These are phyloP conservation scores for Cadophora gregata DNA, from an alignment of 2,329 filamentous ascomycete genomes.

Conservation along the genomic window DNA sequence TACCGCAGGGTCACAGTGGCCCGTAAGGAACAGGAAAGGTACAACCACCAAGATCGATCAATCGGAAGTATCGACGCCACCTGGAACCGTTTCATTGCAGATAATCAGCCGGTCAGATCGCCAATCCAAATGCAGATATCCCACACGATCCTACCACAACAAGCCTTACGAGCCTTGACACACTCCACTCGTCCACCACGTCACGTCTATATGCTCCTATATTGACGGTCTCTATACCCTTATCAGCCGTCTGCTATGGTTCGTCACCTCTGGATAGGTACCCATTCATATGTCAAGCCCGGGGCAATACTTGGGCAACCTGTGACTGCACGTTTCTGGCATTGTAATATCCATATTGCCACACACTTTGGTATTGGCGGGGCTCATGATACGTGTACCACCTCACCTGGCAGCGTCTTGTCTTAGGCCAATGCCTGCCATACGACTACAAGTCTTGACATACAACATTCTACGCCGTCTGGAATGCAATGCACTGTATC, in stretches of 20 bases:
- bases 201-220: constrained; percentile 2
- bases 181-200: neutral
- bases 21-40: constrained; percentile 28
- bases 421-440: constrained; percentile 4
- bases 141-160: neutral
- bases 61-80: neutral
- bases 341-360: constrained; percentile 15
- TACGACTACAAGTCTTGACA: neutral
- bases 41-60: constrained; percentile 7
- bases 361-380: constrained; percentile 15
- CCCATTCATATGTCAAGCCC: constrained; percentile 12
- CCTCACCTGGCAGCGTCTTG: constrained; percentile 24
- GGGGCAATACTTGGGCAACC: constrained; percentile 18
- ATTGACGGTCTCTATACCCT: neutral
- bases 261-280: neutral
- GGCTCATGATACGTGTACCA: constrained; percentile 27
- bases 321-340: constrained; percentile 16
- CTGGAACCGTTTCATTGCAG: constrained; percentile 15
- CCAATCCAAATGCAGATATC: neutral
- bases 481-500: constrained; percentile 2
- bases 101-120: neutral
- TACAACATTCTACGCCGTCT: neutral
- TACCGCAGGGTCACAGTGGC: constrained; percentile 13
- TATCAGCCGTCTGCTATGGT: constrained; percentile 11
- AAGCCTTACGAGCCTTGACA: constrained; percentile 2